phyloP scores from a whole-genome alignment of 768 basidiomycete species.

The Boletus subcaerulescens region DNA sequence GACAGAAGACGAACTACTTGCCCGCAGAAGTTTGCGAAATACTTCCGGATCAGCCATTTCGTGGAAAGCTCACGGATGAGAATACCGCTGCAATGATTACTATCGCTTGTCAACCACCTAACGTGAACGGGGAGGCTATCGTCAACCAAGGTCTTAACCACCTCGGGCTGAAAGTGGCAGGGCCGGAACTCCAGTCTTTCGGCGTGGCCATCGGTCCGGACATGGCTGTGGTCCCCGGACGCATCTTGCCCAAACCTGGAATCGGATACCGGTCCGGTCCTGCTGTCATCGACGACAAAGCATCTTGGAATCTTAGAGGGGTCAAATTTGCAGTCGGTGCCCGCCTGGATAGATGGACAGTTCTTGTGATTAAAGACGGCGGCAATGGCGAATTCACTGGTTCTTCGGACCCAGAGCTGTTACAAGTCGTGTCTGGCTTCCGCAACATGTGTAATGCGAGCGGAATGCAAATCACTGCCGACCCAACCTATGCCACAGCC shows the following conservation, averaged over 20 bases:
- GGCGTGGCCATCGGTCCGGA: slow-evolving; percentile 44
- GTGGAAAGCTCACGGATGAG: slow-evolving; percentile 54
- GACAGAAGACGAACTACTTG: slow-evolving; percentile 39
- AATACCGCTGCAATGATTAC: slow-evolving; percentile 52
- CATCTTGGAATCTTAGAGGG: slow-evolving; percentile 53
- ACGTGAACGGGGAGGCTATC: slow-evolving; percentile 47
- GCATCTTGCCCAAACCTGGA: slow-evolving; percentile 43
- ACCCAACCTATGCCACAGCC: slow-evolving; percentile 34
- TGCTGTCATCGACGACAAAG: slow-evolving; percentile 40
- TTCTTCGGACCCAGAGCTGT: slow-evolving; percentile 52
- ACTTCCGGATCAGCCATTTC: slow-evolving; percentile 38
- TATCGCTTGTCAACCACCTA: slow-evolving; percentile 47
- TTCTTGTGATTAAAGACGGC: slow-evolving; percentile 64
- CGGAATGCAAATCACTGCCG: slow-evolving; percentile 53
- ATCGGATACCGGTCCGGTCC: slow-evolving; percentile 39
- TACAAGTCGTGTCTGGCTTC: slow-evolving; percentile 48
- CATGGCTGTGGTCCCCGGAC: slow-evolving; percentile 56
- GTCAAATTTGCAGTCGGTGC: slow-evolving; percentile 61
- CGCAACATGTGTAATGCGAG: slow-evolving; percentile 56
- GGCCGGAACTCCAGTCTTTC: slow-evolving; percentile 40
- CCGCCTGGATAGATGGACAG: slow-evolving; percentile 58
- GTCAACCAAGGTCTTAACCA: slow-evolving; percentile 39
- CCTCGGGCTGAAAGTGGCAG: slow-evolving; percentile 39
- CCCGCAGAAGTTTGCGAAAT: slow-evolving; percentile 52
- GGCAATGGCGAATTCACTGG: slow-evolving; percentile 57